Evolutionary conservation across 345 rosid genomes (phyloP).

Genomic region (Mangifera indica): DNA sequence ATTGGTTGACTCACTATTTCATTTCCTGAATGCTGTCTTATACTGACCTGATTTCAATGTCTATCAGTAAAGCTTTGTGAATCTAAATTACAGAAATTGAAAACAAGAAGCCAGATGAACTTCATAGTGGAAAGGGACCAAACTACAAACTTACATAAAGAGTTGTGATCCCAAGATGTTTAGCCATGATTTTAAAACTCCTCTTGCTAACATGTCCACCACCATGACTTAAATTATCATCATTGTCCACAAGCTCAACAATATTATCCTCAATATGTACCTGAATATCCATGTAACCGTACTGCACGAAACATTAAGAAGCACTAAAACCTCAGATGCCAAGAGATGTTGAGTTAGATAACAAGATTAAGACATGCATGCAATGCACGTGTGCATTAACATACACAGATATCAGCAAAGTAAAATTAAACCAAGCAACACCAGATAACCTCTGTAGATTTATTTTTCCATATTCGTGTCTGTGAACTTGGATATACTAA

Average conservation of each 20-base stretch:
- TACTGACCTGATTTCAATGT: conserved; percentile 61
- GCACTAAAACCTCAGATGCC: conserved; percentile 2
- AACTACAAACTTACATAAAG: conserved; percentile 60
- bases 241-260: conserved; percentile 50
- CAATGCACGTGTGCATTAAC: neutral
- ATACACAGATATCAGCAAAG: neutral
- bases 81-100: conserved; percentile 15
- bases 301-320: conserved; percentile 53
- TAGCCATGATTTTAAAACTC: conserved; percentile 61
- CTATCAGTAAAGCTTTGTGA: conserved; percentile 24
- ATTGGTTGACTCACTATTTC: conserved; percentile 68
- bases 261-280: conserved; percentile 70
- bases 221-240: conserved; percentile 38
- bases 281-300: conserved; percentile 60
- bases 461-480: neutral
- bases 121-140: conserved; percentile 15
- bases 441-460: neutral
- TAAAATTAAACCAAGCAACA: neutral
- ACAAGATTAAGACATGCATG: neutral
- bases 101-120: conserved; percentile 4
- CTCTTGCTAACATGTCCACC: conserved; percentile 43
- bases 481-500: neutral
- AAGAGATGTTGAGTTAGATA: neutral
- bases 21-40: conserved; percentile 74
- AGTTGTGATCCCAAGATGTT: conserved; percentile 73